Evolutionary conservation across 2,329 filamentous ascomycete species (phyloP), one percentile per base, ranked within the genome.

Genomic region (Atkinsonella hypoxylon): DNA sequence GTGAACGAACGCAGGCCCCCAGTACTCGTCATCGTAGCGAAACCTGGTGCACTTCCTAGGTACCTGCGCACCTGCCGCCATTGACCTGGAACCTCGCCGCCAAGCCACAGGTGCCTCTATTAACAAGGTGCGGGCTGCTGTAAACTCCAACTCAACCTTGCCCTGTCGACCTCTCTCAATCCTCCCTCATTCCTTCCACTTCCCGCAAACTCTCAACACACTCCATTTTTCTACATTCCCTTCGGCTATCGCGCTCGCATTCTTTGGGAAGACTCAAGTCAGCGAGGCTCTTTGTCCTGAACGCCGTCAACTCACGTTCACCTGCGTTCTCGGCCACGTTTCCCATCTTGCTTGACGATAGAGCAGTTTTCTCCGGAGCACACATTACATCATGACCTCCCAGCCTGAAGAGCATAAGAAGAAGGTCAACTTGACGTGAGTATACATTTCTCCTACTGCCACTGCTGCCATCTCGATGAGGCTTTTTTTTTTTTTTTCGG

Each of bases 401-500:
- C 81, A 86, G 66, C 79, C 81, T 57, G 67, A 70, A 55, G 78
- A 87, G 54, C 76, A 82, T 62, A 89, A 89, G 81, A 83, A 84
- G 74, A 89, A 89, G 82, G 84, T 83, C 69, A 87, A 91, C 71
- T 69, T 91, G 70, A 78, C 81, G 87, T 91, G 79, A 67, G 86
- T 64, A 17, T 48, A 72, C 18, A 47, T 22, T 20, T 17, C 13
- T 17, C 13, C 26, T 13, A 10, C 12, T 34, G 32, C 26, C 26
- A 7, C 26, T 26, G 26, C 26, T 26, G 26, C 7, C 26, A 8
- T 13, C 15, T 30, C 30, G 44, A 45, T 41, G 44, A 13, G 45
- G 34, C 36, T 12, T 38, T 38, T 38, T 18, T 36, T 26, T 40
- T 31, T 36, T 32, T 10, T 42, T 13, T 9, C n/a, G 15, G n/a